Percentiles rank a stretch among this genome's conserved stretches.
Evolutionary conservation across 805 yeast genomes (phyloP).

Genomic region (Candida hispaniensis): DNA sequence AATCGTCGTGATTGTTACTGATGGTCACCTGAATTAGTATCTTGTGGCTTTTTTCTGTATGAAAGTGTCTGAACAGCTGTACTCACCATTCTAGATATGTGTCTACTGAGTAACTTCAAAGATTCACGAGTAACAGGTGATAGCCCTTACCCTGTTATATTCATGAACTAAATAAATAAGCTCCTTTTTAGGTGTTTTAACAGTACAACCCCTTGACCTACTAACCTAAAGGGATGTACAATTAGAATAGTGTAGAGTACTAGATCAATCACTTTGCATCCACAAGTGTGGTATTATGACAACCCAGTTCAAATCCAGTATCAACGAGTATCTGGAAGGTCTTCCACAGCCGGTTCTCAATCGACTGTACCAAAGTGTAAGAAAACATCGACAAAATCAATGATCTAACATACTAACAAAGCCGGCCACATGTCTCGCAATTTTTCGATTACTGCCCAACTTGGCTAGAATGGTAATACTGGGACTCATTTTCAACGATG

Average conservation of each 20-base stretch:
- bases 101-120: too few relatives aligned
- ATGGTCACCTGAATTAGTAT: constrained; percentile 51
- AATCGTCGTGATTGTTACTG: constrained; percentile 82
- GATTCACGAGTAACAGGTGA: too few relatives aligned
- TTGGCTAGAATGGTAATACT: constrained; percentile 81
- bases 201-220: too few relatives aligned
- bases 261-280: too few relatives aligned
- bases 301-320: constrained; percentile 48
- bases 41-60: neutral
- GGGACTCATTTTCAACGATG: constrained; percentile 75
- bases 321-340: constrained; percentile 81
- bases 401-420: constrained; percentile 19
- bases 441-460: constrained; percentile 80
- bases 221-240: too few relatives aligned
- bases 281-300: too few relatives aligned
- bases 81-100: too few relatives aligned
- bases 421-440: constrained; percentile 91
- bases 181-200: too few relatives aligned
- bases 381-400: constrained; percentile 31
- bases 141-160: too few relatives aligned
- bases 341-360: constrained; percentile 80
- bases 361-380: constrained; percentile 65
- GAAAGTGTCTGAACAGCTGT: too few relatives aligned
- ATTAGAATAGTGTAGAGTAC: too few relatives aligned
- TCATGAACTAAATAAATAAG: too few relatives aligned